Conservation (phyloP, 2,329 filamentous ascomycete species). For the Cadophora luteo-olivacea region DNA sequence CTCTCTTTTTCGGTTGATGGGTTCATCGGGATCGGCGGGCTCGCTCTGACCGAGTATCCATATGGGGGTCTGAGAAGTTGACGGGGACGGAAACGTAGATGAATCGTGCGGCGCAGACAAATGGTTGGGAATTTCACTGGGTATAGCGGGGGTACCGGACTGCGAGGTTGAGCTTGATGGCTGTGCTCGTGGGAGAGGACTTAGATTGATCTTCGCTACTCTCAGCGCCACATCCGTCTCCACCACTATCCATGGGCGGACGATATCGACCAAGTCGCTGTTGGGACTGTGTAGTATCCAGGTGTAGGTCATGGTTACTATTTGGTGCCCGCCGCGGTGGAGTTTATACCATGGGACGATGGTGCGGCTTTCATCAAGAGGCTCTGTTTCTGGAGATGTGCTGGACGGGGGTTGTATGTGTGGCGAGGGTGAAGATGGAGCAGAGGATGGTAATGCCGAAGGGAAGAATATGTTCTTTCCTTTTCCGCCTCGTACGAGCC, state of each 20-base stretch:
- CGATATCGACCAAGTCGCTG: not conserved
- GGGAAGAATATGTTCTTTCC: not conserved
- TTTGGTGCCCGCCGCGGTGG: not conserved
- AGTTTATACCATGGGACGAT: not conserved
- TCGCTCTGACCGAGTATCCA: no score
- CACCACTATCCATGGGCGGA: not conserved
- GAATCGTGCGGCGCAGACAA: no score
- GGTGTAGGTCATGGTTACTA: not conserved
- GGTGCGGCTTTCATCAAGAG: not conserved
- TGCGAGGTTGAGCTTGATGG: no score
- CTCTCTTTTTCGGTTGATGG: not conserved
- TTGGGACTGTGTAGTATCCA: not conserved
- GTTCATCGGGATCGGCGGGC: no score
- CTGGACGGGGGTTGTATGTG: not conserved
- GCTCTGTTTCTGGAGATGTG: not conserved
- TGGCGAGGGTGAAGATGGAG: not conserved
- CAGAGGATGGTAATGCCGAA: not conserved
- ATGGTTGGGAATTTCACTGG: no score
- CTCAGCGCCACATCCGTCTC: not conserved
- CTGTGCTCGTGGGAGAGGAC: not conserved
- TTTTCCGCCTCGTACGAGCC: not conserved
- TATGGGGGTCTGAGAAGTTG: no score
- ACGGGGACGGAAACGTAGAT: no score
- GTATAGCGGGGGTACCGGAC: no score
- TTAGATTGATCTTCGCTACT: not conserved